Evolutionary conservation across 2,329 filamentous ascomycete species (phyloP).

Genomic region (Nannizziopsis barbatae): DNA sequence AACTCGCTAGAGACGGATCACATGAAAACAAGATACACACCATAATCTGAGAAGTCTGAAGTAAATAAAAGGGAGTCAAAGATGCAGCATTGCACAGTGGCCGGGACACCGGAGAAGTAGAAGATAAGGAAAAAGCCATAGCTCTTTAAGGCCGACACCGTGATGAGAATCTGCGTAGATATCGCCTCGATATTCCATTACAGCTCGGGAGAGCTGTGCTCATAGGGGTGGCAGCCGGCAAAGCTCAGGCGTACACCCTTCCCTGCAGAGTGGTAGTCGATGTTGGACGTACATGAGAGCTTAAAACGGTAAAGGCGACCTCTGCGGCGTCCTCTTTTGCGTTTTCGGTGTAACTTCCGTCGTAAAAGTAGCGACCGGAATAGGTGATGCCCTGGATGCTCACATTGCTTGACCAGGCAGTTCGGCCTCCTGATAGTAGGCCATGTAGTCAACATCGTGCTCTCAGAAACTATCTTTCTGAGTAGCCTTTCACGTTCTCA

Average conservation of each 20-base stretch:
- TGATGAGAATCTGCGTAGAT: background rate
- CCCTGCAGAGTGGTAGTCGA: slow-evolving; percentile 16
- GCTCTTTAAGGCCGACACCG: background rate
- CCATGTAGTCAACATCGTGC: slow-evolving; percentile 3
- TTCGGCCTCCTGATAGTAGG: slow-evolving; percentile 45
- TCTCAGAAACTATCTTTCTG: slow-evolving; percentile 9
- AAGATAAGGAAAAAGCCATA: background rate
- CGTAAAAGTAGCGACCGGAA: slow-evolving; percentile 79
- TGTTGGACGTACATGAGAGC: slow-evolving; percentile 18
- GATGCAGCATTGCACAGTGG: background rate
- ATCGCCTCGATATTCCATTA: background rate
- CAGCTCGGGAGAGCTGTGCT: slow-evolving; percentile 3
- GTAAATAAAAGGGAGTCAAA: background rate
- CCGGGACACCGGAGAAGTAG: too few relatives aligned
- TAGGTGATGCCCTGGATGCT: slow-evolving; percentile 55
- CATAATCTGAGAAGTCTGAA: background rate
- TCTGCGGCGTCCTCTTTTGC: slow-evolving; percentile 87
- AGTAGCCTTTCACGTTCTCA: slow-evolving; percentile 13
- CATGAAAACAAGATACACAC: background rate
- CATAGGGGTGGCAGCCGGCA: background rate
- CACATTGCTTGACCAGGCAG: slow-evolving; percentile 78
- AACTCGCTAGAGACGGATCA: background rate
- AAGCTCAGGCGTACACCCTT: slow-evolving; percentile 10
- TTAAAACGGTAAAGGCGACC: slow-evolving; percentile 44
- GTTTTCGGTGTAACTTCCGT: slow-evolving; percentile 76